Evolutionary conservation across 805 yeast genomes (phyloP), one percentile per base, ranked within the genome.

Genomic region (Candida nanaspora): DNA sequence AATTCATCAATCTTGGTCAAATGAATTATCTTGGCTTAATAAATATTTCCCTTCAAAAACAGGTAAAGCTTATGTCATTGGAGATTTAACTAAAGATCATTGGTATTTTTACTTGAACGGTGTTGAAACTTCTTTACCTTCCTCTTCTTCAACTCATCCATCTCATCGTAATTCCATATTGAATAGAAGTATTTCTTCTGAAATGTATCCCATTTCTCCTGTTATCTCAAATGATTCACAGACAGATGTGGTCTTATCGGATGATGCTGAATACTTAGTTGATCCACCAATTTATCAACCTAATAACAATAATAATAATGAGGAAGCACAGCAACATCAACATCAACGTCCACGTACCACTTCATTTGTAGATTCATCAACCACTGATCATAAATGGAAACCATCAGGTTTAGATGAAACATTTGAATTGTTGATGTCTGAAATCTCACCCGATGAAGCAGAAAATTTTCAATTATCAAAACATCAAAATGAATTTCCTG

Each of bases 381-480:
- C 22, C 4, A 18, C 32, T n/a, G 32, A 14, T 29, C 32, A 31
- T 18, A 6, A 3, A 11, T 31, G 34, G 34, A 33, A 33, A 14
- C 13, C 16, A 21, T n/a, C 26, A 7, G 5, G n/a, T 11, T 13
- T 7, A 9, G 67, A 63, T 61, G 86, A 84, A 57, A 87, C 95
- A 2, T 72, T 89, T 52, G 98, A 91, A 65, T 69, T 91, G 33
- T 69, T 91, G 56, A 91, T 91, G 98, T 87, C 96, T 2, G 89
- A 82, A 36, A 68, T 91, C 47, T 72, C 78, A 44, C 76, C 75
- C 2, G 62, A 54, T 2, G 66, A 68, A 41, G 78, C 93, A 2
- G 60, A 66, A 13, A 72, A 72, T 44, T 89, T 88, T 56, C 59
- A 66, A 47, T 41, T 60, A 47, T 37, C 57, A 6, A 51, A 52